Base-by-base conservation (phyloP, 192 early-diverging fungal species). In the Gamsiella multidivaricata region DNA sequence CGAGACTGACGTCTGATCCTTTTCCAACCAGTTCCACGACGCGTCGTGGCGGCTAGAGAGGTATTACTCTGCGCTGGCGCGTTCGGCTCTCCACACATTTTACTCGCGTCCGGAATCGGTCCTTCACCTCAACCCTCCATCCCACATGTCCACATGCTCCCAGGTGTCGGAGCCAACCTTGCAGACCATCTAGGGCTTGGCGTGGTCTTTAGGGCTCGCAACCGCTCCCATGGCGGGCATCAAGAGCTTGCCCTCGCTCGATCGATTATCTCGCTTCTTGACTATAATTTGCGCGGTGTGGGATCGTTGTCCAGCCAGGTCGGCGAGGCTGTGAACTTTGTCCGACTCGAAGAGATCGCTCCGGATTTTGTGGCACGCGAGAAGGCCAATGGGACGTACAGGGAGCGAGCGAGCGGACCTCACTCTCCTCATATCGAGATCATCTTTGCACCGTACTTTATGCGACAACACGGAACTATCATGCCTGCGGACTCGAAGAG, bases 1-100 rank as follows among this genome's bases (percentile, higher is more conserved):
- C n/a, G n/a, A n/a, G n/a, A n/a, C n/a, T n/a, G n/a, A n/a, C n/a
- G 41, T 23, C 49, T 20, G 49, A 25, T 34, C 54, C 14, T 36
- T 68, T 31, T 33, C 28, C 22, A 65, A 20, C 25, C 45, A 72
- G 70, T 58, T 22, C 34, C 17, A n/a, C 53, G 52, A 49, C 37
- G 52, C n/a, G 57, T 74, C 28, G 34, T 64, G 47, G 63, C 58
- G 5, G 50, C 33, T 3, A 56, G 72, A 47, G 84, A 85, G 39
- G 71, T 84, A 49, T 37, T 85, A 29, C 74, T 85, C 31, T 81
- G 81, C 23, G 82, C 56, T 43, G 82, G 83, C 5, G 64, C 83
- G 0, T 61, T 83, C 50, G 70, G 75, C 12, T 79, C 82, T 0
- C 83, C 82, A 14, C 62, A 71, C 11, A 12, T 84, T 5, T 53